These are phyloP conservation scores for Gardenia jasminoides DNA, from an alignment of 257 asterid genomes.

Conservation along the genomic window DNA sequence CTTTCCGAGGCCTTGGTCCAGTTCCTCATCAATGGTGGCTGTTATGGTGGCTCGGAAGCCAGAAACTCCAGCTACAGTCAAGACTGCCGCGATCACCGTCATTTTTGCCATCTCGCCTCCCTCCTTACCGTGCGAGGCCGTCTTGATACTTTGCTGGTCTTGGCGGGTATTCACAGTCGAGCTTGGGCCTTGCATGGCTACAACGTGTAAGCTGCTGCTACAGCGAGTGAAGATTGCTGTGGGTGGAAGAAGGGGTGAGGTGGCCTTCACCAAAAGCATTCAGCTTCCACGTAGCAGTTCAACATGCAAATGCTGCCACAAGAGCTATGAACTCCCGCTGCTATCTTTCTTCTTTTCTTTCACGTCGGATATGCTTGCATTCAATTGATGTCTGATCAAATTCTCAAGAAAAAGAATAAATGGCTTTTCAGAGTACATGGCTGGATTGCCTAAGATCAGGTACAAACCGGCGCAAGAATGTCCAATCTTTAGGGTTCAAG, in stretches of 20 bases:
- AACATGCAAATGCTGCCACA: background rate
- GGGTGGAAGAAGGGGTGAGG: background rate
- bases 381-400: background rate
- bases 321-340: too few relatives aligned
- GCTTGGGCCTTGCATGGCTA: background rate
- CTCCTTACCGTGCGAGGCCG: too few relatives aligned
- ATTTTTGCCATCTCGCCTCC: background rate
- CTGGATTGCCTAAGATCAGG: background rate
- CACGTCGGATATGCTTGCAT: background rate
- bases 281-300: background rate
- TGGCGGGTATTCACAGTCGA: slow-evolving; percentile 6
- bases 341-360: background rate
- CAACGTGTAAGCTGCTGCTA: background rate
- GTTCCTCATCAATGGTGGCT: slow-evolving; percentile 30
- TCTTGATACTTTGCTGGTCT: too few relatives aligned
- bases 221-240: background rate
- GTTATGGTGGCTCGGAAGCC: slow-evolving; percentile 44
- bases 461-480: background rate
- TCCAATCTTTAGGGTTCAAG: background rate
- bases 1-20: background rate
- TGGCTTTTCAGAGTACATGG: background rate
- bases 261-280: background rate
- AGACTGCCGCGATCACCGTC: slow-evolving; percentile 18
- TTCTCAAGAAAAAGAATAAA: background rate
- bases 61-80: slow-evolving; percentile 38